A percentile compares a stretch with the other conserved stretches of the same genome.
phyloP scores from a whole-genome alignment of 2,329 filamentous ascomycete genomes.

The Dryadomyces sulphureus region DNA sequence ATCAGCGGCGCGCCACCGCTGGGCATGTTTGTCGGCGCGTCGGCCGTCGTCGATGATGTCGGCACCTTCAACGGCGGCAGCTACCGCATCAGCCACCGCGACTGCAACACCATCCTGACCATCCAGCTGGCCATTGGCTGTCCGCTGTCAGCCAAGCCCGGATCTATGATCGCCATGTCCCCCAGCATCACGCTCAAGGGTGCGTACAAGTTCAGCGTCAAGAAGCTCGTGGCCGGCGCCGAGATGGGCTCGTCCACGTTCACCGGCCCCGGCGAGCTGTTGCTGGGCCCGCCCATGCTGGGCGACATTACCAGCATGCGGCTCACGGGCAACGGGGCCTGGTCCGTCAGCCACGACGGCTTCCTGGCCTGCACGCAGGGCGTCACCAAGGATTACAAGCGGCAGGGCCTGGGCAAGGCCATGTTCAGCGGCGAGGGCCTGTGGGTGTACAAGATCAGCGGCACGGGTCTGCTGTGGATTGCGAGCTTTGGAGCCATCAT shows the following conservation, averaged over 20 bases:
- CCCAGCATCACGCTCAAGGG: slow-evolving; percentile 75
- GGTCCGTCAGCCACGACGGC: slow-evolving; percentile 76
- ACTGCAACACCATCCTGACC: slow-evolving; percentile 80
- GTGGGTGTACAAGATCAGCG: slow-evolving; percentile 77
- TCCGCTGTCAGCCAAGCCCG: slow-evolving; percentile 66
- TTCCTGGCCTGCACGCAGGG: slow-evolving; percentile 78
- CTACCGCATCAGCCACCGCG: slow-evolving; percentile 83
- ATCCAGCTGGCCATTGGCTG: slow-evolving; percentile 82
- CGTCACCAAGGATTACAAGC: slow-evolving; percentile 76
- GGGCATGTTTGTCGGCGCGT: slow-evolving; percentile 48
- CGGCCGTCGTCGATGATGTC: slow-evolving; percentile 60
- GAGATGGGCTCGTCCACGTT: slow-evolving; percentile 68
- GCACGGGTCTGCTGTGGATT: slow-evolving; percentile 72
- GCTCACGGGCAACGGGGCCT: slow-evolving; percentile 55
- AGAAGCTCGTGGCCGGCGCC: slow-evolving; percentile 75
- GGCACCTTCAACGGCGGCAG: slow-evolving; percentile 96
- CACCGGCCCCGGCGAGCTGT: slow-evolving; percentile 79
- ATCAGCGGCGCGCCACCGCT: slow-evolving; percentile 25
- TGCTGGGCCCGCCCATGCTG: slow-evolving; percentile 65
- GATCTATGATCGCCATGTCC: slow-evolving; percentile 91
- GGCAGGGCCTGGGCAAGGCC: slow-evolving; percentile 73
- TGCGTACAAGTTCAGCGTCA: slow-evolving; percentile 69
- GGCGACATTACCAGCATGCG: slow-evolving; percentile 77
- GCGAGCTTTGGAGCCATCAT: slow-evolving; percentile 92
- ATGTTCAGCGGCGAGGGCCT: slow-evolving; percentile 90